Evolutionary conservation across 306 rosid species (phyloP).

Genomic region (Citrullus mucosospermus): DNA sequence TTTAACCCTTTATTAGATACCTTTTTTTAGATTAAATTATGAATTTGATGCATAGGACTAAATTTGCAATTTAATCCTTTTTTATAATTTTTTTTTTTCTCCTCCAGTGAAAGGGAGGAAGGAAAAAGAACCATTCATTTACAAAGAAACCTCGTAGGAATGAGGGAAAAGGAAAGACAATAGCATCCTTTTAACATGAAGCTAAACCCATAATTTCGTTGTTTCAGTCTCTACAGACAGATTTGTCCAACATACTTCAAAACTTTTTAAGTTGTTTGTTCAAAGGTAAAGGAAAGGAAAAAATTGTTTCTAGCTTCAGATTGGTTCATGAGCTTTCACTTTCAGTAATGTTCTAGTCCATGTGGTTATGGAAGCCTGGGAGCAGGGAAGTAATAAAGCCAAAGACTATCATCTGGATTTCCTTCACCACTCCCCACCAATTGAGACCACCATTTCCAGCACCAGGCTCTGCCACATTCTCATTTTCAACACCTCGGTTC

Average conservation of each 20-base stretch:
- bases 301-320: not conserved
- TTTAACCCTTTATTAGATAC: too few species aligned
- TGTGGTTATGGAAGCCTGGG: constrained; percentile 78
- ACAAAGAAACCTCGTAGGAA: too few species aligned
- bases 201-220: not conserved
- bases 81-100: too few species aligned
- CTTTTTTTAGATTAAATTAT: too few species aligned
- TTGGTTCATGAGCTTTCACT: not conserved
- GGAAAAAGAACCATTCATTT: too few species aligned
- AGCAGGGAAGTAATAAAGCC: constrained; percentile 91
- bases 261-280: not conserved
- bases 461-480: constrained; percentile 41
- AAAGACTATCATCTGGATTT: constrained; percentile 89
- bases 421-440: constrained; percentile 92
- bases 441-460: constrained; percentile 55
- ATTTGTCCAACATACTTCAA: not conserved
- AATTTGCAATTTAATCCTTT: too few species aligned
- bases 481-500: constrained; percentile 39
- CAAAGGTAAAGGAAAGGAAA: not conserved
- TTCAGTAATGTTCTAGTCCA: constrained; percentile 31
- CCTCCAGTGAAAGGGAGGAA: too few species aligned
- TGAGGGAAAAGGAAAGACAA: not conserved
- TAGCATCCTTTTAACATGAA: not conserved
- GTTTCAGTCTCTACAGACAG: not conserved
- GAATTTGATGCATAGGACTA: too few species aligned